Evolutionary conservation across 441 rosid genomes (phyloP).

Genomic region (Gossypium schwendimanii): DNA sequence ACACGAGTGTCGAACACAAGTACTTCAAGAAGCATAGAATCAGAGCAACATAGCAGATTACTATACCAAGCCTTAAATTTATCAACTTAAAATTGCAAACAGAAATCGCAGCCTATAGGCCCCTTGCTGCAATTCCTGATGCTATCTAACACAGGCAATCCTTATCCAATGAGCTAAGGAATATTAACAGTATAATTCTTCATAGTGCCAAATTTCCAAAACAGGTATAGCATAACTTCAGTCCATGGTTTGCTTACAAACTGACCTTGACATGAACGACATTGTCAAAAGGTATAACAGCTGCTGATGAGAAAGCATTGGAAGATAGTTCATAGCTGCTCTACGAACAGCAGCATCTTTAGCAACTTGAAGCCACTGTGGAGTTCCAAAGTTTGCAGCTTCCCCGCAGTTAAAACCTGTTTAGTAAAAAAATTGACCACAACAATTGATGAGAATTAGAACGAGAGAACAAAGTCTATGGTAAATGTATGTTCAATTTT

Average conservation of each 20-base stretch:
- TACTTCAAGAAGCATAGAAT: background rate
- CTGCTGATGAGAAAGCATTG: slow-evolving; percentile 99
- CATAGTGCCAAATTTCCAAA: background rate
- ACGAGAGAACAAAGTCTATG: background rate
- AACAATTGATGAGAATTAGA: background rate
- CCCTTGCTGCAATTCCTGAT: background rate
- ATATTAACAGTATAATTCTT: background rate
- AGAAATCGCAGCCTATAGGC: background rate
- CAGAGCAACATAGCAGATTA: background rate
- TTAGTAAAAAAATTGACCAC: slow-evolving; percentile 11
- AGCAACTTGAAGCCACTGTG: slow-evolving; percentile 94
- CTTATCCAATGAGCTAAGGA: background rate
- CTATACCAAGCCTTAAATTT: background rate
- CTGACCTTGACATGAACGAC: slow-evolving; percentile 94
- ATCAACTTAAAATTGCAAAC: background rate
- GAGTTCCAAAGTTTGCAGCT: slow-evolving; percentile 99
- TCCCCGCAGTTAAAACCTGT: slow-evolving; percentile 99
- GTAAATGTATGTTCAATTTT: background rate
- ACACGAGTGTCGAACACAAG: background rate
- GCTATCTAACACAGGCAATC: background rate
- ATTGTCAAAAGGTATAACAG: slow-evolving; percentile 91
- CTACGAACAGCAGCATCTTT: slow-evolving; percentile 99
- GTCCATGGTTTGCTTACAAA: slow-evolving; percentile 3
- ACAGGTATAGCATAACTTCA: slow-evolving; percentile 14
- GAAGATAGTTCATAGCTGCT: slow-evolving; percentile 99